Conservation (phyloP, 225 moss, liverwort and hornwort species). For the Lunularia cruciata region DNA sequence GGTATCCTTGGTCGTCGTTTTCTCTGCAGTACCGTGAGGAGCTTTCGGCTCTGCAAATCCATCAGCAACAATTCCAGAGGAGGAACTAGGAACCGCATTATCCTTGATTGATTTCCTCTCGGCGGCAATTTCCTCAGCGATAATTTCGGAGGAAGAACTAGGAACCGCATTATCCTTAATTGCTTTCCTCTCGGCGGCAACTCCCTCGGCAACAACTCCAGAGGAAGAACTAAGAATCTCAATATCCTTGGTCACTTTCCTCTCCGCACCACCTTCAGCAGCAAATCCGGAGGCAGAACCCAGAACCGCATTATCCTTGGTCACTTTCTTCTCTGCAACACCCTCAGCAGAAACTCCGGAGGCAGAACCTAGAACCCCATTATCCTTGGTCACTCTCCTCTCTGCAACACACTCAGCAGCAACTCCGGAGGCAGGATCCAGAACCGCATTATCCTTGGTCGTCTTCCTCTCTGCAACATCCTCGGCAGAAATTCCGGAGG, state of each 20-base stretch:
- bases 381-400: too few relatives aligned
- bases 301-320: conserved; percentile 4
- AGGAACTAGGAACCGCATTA: not conserved
- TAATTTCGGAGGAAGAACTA: not conserved
- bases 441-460: conserved; percentile 1
- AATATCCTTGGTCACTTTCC: not conserved
- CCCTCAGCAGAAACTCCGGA: too few relatives aligned
- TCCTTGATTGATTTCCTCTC: conserved; percentile 18
- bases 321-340: too few relatives aligned
- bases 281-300: not conserved
- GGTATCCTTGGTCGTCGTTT: too few relatives aligned
- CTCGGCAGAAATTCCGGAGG: too few relatives aligned
- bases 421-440: not conserved
- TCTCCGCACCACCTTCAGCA: too few relatives aligned
- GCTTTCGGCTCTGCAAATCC: too few relatives aligned
- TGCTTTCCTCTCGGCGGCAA: conserved; percentile 18
- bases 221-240: not conserved
- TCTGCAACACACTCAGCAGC: not conserved
- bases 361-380: too few relatives aligned
- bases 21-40: too few relatives aligned
- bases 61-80: not conserved
- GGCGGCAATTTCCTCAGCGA: too few relatives aligned
- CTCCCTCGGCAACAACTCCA: not conserved
- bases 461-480: too few relatives aligned
- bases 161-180: conserved; percentile 5